These are phyloP conservation scores for Globisporangium yorkense DNA, from an alignment of 352 stramenopile species.

Conservation along the genomic window DNA sequence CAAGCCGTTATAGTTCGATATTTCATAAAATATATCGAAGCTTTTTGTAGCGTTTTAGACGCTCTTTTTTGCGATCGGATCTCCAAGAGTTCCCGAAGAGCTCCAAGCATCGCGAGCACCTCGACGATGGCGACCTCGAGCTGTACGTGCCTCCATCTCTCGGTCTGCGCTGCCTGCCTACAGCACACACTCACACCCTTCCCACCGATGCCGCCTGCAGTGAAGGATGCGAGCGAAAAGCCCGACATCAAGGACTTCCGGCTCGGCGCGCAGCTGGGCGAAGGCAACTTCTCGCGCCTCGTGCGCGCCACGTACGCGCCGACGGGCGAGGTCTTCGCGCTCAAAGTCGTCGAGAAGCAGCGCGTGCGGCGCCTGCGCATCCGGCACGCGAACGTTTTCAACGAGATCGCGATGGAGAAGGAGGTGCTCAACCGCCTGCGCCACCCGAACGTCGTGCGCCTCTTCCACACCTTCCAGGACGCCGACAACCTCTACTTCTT, in stretches of 20 bases:
- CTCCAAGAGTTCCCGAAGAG: too few species aligned
- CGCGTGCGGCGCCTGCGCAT: constrained; percentile 81
- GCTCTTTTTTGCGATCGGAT: too few species aligned
- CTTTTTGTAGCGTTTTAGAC: too few species aligned
- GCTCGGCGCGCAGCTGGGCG: constrained; percentile 48
- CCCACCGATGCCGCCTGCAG: constrained; percentile 16
- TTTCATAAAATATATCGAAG: too few species aligned
- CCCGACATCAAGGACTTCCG: constrained; percentile 70
- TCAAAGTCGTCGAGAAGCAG: constrained; percentile 95
- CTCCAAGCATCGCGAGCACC: too few species aligned
- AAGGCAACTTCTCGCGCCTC: constrained; percentile 96
- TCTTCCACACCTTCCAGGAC: constrained; percentile 97
- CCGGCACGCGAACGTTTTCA: constrained; percentile 97
- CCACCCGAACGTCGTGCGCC: constrained; percentile 91
- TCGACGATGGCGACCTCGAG: not conserved
- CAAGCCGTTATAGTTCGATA: too few species aligned
- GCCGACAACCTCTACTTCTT: constrained; percentile 94
- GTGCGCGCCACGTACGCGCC: constrained; percentile 83
- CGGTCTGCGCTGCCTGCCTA: not conserved
- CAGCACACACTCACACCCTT: not conserved
- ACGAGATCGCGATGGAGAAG: constrained; percentile 98
- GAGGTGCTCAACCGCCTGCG: constrained; percentile 85
- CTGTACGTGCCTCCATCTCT: not conserved
- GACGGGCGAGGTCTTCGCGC: constrained; percentile 90
- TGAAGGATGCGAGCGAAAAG: constrained; percentile 72